Conservation (phyloP, 495 filamentous ascomycete genomes). For the Pyrenula massariospora region DNA sequence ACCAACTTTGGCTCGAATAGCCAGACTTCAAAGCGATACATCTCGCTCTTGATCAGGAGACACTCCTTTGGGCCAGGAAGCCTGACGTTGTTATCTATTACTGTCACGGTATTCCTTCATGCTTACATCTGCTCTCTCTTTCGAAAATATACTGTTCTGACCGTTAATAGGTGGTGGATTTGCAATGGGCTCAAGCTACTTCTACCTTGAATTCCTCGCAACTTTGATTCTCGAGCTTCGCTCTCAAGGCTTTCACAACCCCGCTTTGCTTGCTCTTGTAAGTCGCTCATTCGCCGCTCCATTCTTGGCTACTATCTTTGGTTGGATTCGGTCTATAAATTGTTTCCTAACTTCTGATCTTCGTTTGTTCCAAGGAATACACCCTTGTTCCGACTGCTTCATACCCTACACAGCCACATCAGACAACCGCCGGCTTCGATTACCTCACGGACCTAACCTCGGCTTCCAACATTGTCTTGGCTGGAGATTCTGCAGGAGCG, state of each 20-base stretch:
- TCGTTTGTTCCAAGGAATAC: conserved; percentile 36
- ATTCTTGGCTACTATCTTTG: background rate
- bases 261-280: conserved; percentile 57
- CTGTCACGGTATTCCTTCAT: conserved; percentile 44
- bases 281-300: background rate
- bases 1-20: no score
- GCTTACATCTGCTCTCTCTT: background rate
- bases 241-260: conserved; percentile 50
- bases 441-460: conserved; percentile 29
- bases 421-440: conserved; percentile 52
- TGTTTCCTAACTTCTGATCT: no score
- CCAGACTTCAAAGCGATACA: background rate
- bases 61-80: conserved; percentile 12
- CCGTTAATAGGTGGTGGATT: conserved; percentile 69
- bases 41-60: background rate
- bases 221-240: conserved; percentile 48
- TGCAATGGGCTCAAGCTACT: conserved; percentile 63
- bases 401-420: conserved; percentile 57
- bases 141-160: background rate
- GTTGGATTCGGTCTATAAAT: no score
- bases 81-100: conserved; percentile 67
- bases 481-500: conserved; percentile 65
- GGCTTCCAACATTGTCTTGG: conserved; percentile 42
- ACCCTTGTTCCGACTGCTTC: conserved; percentile 61
- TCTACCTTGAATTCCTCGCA: conserved; percentile 71